phyloP scores from a whole-genome alignment of 371 early-diverging fungal species.

The Mortierella sp. region DNA sequence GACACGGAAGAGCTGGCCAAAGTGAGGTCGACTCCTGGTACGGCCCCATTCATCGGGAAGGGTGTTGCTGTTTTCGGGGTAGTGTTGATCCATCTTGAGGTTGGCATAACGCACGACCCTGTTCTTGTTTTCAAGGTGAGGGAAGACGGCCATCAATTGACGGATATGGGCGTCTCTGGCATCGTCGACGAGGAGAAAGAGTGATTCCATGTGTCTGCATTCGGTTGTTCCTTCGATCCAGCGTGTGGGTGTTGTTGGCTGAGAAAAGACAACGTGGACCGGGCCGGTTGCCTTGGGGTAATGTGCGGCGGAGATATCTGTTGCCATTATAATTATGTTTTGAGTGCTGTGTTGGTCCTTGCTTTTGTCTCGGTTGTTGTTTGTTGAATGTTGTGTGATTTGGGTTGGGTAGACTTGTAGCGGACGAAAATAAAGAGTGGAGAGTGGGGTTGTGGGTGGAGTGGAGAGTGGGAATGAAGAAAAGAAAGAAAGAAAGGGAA shows the following conservation, averaged over 20 bases:
- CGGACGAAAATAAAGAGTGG: slow-evolving; percentile 3
- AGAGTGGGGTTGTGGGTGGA: neutral
- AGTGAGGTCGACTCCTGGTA: slow-evolving; percentile 17
- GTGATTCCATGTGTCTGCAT: slow-evolving; percentile 28
- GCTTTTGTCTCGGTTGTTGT: neutral
- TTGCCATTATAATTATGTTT: slow-evolving; percentile 15
- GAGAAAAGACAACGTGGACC: slow-evolving; percentile 25
- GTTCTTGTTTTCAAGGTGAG: slow-evolving; percentile 24
- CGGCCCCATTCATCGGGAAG: neutral
- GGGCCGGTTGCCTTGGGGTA: slow-evolving; percentile 29
- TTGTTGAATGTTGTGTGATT: neutral
- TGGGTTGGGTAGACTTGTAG: neutral
- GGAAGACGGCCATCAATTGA: slow-evolving; percentile 31
- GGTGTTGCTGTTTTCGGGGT: slow-evolving; percentile 14
- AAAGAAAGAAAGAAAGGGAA: neutral
- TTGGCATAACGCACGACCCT: slow-evolving; percentile 44
- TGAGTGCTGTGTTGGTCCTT: neutral
- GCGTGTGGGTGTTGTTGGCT: slow-evolving; percentile 21
- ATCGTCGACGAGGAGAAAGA: slow-evolving; percentile 43
- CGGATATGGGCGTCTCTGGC: slow-evolving; percentile 40
- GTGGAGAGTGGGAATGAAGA: neutral
- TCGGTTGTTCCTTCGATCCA: slow-evolving; percentile 41
- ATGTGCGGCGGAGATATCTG: slow-evolving; percentile 22
- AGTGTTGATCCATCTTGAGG: slow-evolving; percentile 42
- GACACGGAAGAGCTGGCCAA: slow-evolving; percentile 31